Percentiles rank a stretch among this genome's conserved stretches.
phyloP scores from a whole-genome alignment of 208 protist species.

The Trypanosoma boissoni region DNA sequence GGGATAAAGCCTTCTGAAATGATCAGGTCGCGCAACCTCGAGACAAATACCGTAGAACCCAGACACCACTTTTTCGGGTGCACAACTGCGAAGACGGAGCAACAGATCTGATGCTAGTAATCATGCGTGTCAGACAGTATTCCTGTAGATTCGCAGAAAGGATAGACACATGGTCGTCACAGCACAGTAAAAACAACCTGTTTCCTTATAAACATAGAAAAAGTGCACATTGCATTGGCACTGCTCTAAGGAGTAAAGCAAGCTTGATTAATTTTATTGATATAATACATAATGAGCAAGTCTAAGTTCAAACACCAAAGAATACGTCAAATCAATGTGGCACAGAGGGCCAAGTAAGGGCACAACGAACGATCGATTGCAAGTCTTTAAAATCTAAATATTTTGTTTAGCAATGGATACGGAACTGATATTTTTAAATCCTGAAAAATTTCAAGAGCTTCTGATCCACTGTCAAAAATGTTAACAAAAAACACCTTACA shows the following conservation, averaged over 20 bases:
- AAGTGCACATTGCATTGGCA: conserved; percentile 7
- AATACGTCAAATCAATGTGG: neutral
- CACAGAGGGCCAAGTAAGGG: too few relatives aligned
- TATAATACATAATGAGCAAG: conserved; percentile 9
- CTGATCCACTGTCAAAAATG: neutral
- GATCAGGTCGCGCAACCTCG: neutral
- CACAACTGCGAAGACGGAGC: conserved; percentile 3
- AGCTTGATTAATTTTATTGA: neutral
- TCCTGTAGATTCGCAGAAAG: conserved; percentile 2
- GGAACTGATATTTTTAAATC: too few relatives aligned
- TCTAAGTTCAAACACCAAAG: neutral
- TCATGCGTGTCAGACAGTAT: neutral
- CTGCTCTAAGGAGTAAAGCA: conserved; percentile 1
- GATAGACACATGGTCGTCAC: conserved; percentile 1
- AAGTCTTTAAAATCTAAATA: too few relatives aligned
- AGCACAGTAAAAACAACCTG: neutral
- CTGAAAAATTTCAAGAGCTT: too few relatives aligned
- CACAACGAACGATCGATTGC: too few relatives aligned
- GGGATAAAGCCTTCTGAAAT: conserved; percentile 8
- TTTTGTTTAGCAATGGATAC: too few relatives aligned
- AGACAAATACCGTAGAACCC: conserved; percentile 18
- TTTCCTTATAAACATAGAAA: conserved; percentile 5
- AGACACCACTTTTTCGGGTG: neutral
- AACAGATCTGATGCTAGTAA: neutral
- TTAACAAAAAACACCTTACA: neutral